Conservation (phyloP, 805 yeast species). For the Myxozyma melibiosi region DNA sequence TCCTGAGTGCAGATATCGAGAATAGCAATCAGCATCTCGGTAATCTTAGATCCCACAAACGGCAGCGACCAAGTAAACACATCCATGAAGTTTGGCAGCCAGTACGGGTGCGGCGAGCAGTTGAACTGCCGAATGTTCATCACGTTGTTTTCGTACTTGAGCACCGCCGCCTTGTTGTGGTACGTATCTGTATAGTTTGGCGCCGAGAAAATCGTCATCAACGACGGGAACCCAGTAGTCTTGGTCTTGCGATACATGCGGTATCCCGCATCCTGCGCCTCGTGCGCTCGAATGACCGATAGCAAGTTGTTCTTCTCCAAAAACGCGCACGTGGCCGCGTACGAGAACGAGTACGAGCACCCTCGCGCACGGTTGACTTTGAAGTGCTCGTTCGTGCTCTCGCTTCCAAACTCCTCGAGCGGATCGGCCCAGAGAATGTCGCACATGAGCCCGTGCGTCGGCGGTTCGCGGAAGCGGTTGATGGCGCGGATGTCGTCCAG, state of each 20-base stretch:
- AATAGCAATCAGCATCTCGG: constrained; percentile 88
- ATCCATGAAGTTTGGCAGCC: constrained; percentile 96
- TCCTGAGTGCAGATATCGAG: constrained; percentile 94
- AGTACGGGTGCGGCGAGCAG: constrained; percentile 91
- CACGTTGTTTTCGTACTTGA: constrained; percentile 86
- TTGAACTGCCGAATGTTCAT: constrained; percentile 96
- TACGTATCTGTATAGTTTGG: constrained; percentile 93
- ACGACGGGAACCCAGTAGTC: constrained; percentile 83
- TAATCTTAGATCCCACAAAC: constrained; percentile 91
- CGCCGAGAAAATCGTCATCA: constrained; percentile 90
- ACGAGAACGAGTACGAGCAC: constrained; percentile 88
- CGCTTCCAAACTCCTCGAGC: constrained; percentile 79
- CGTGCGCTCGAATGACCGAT: constrained; percentile 92
- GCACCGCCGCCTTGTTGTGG: constrained; percentile 92
- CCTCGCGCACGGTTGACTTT: constrained; percentile 79
- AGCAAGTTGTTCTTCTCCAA: constrained; percentile 74
- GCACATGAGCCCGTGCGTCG: constrained; percentile 90
- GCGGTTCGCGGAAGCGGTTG: constrained; percentile 88
- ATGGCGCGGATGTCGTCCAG: constrained; percentile 68
- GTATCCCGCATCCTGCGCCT: constrained; percentile 97
- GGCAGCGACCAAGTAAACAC: constrained; percentile 97
- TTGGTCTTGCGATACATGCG: constrained; percentile 87
- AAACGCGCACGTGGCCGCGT: constrained; percentile 77
- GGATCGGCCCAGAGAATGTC: constrained; percentile 98
- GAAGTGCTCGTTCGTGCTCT: constrained; percentile 48